phyloP scores from a whole-genome alignment of 139 green algal species.

The Haematococcus sp. region DNA sequence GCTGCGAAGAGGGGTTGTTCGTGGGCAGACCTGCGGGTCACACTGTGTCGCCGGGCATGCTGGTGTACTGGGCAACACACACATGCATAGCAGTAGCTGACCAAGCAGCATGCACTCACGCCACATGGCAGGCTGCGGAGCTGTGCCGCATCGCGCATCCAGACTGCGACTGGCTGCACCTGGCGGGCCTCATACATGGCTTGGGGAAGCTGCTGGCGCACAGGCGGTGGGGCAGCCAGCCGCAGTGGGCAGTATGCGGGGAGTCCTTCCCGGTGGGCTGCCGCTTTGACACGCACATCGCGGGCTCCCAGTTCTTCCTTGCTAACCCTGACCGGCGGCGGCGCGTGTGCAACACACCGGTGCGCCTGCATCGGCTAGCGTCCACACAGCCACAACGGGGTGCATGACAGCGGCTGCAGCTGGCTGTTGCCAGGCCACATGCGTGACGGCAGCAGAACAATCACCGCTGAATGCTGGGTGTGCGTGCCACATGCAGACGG shows the following conservation, averaged over 20 bases:
- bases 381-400: neutral
- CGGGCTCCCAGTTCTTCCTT: conserved; percentile 51
- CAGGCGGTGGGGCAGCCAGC: conserved; percentile 62
- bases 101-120: no score
- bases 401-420: no score
- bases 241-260: conserved; percentile 82
- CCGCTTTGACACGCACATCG: conserved; percentile 55
- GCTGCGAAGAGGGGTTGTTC: no score
- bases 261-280: conserved; percentile 88
- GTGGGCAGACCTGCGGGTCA: no score
- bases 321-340: conserved; percentile 78
- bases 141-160: conserved; percentile 67
- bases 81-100: no score
- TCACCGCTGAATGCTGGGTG: neutral
- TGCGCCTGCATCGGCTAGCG: conserved; percentile 54
- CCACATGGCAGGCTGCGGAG: conserved; percentile 51
- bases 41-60: no score
- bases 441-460: no score
- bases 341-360: conserved; percentile 63
- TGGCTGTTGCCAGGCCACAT: no score
- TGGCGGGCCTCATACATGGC: conserved; percentile 79
- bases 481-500: conserved; percentile 24
- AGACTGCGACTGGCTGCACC: conserved; percentile 76
- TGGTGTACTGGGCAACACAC: no score
- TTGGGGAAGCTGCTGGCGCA: conserved; percentile 88